Percentiles rank a stretch among this genome's conserved stretches.
These are phyloP conservation scores for Ustilago bromivora DNA, from an alignment of 1,284 basidiomycete species.

Conservation along the genomic window DNA sequence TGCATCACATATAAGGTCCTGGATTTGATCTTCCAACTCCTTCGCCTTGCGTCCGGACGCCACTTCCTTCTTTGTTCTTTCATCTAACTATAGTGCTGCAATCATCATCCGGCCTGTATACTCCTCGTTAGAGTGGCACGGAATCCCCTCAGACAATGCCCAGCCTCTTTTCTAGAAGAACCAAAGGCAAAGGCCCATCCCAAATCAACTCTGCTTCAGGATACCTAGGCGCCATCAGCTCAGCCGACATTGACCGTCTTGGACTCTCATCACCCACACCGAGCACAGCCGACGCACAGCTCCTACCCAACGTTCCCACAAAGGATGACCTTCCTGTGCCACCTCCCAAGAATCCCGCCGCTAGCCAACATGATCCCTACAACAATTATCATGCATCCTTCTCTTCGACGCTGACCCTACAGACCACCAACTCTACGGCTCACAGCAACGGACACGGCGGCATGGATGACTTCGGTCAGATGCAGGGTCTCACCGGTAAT, in stretches of 20 bases:
- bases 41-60: background rate
- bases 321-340: constrained; percentile 40
- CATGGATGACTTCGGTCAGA: constrained; percentile 35
- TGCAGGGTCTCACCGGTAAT: background rate
- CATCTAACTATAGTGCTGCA: background rate
- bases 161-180: constrained; percentile 39
- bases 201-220: constrained; percentile 9
- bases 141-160: constrained; percentile 35
- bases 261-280: constrained; percentile 43
- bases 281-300: constrained; percentile 39
- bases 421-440: background rate
- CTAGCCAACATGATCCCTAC: constrained; percentile 3
- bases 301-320: constrained; percentile 38
- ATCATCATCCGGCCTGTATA: background rate
- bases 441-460: background rate
- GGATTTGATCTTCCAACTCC: background rate
- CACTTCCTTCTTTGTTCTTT: background rate
- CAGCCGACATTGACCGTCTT: constrained; percentile 39
- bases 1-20: background rate
- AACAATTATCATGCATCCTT: constrained; percentile 10
- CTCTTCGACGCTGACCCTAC: background rate
- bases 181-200: constrained; percentile 19
- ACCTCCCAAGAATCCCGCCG: constrained; percentile 19
- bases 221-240: constrained; percentile 32
- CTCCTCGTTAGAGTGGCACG: constrained; percentile 2